A percentile compares a stretch with the other conserved stretches of the same genome.
These are phyloP conservation scores for Penicillium glabrum DNA, from an alignment of 2,329 filamentous ascomycete species.

Conservation along the genomic window DNA sequence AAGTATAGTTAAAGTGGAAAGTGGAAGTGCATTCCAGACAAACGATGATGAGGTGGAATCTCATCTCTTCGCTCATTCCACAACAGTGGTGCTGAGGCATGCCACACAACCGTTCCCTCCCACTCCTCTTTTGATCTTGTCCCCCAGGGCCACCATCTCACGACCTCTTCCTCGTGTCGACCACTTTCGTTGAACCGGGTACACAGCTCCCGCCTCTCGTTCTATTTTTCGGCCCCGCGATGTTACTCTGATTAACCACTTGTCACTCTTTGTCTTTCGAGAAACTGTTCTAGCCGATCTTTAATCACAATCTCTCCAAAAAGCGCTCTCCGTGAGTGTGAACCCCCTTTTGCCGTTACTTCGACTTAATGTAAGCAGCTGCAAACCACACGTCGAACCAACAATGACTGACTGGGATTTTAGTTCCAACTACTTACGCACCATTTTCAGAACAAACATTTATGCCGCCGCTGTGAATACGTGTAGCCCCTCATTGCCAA, in stretches of 20 bases:
- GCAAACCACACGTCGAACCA: not conserved
- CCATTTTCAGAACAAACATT: not conserved
- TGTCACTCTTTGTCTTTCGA: constrained; percentile 14
- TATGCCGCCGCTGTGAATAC: not conserved
- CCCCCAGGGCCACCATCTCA: not conserved
- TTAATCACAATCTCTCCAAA: constrained; percentile 9
- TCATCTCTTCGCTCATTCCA: constrained; percentile 12
- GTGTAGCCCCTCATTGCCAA: not conserved
- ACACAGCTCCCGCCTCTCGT: constrained; percentile 11
- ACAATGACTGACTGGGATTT: not conserved
- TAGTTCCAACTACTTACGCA: not conserved
- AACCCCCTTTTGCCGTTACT: not conserved
- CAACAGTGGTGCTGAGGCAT: constrained; percentile 19
- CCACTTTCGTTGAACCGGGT: constrained; percentile 3
- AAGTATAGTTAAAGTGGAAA: not conserved
- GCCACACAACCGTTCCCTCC: constrained; percentile 6
- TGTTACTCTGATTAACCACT: constrained; percentile 9
- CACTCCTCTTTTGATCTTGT: constrained; percentile 4
- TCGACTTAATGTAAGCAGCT: not conserved
- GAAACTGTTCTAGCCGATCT: constrained; percentile 15
- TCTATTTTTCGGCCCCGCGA: constrained; percentile 2
- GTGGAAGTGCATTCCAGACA: not conserved
- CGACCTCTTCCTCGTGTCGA: constrained; percentile 2
- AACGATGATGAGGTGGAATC: not conserved
- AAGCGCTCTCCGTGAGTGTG: not conserved